Evolutionary conservation across 768 basidiomycete genomes (phyloP), one percentile per base, ranked within the genome.

Genomic region (Phylloporus sp.): DNA sequence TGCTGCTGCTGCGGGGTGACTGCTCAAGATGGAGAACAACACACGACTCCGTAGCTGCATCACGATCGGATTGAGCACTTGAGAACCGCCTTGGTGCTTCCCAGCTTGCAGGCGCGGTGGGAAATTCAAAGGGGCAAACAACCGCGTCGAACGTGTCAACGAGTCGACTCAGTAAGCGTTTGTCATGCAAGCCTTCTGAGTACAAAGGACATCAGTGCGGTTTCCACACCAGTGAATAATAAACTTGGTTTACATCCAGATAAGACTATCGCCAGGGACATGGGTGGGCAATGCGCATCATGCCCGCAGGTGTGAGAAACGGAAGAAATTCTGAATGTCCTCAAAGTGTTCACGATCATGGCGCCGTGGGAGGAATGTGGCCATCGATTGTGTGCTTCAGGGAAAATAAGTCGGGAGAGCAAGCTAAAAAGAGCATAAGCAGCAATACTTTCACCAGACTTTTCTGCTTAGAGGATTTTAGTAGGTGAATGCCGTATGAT

Each of bases 301-400:
- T 15, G 41, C 50, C 41, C 26, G 29, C 31, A 58, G 55, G 62
- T 64, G 59, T 50, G 61, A 63, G 49, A 56, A 65, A 49, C 34
- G 42, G 35, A 31, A 39, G 38, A 38, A 47, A 48, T 51, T 51
- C 42, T 38, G 34, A 36, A n/a, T 55, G 29, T 28, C 40, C 27
- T 52, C 39, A 26, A 52, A 43, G 22, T 51, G 41, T 52, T 52
- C 49, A 53, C 29, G 46, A 45, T 38, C 42, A 42, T 43, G 27
- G 28, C 22, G 22, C 35, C 52, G 57, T 64, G 62, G 46, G 59
- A 56, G 43, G 42, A 47, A 49, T 29, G 18, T 2, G 22, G 22
- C 20, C 34, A 18, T 34, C 31, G 24, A 34, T 7, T 46, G 16
- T 46, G n/a, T 50, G 15, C 10, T 35, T 18, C 42, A 39, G 28